Evolutionary conservation across 805 yeast species (phyloP).

Genomic region (Wickerhamiella vanderwaltii): DNA sequence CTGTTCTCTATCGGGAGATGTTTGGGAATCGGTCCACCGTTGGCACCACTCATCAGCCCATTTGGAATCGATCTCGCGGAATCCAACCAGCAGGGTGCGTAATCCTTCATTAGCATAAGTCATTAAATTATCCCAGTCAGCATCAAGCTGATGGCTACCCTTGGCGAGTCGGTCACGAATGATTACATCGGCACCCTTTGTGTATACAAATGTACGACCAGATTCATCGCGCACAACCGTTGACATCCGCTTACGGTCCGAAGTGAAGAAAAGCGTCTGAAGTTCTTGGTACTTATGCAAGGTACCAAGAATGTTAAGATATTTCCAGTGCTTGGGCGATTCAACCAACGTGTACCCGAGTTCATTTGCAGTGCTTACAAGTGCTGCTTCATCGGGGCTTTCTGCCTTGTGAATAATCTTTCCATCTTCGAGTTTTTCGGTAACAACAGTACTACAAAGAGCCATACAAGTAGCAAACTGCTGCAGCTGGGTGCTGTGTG

Average conservation of each 20-base stretch:
- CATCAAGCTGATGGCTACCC: slow-evolving; percentile 20
- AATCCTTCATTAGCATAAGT: slow-evolving; percentile 66
- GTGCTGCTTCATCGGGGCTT: slow-evolving; percentile 74
- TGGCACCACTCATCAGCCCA: slow-evolving; percentile 44
- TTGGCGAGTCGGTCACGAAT: slow-evolving; percentile 54
- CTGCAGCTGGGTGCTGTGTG: slow-evolving; percentile 39
- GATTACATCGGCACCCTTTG: slow-evolving; percentile 83
- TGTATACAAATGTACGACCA: slow-evolving; percentile 34
- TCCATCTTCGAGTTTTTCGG: slow-evolving; percentile 36
- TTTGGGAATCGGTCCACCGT: slow-evolving; percentile 37
- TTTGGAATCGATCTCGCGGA: slow-evolving; percentile 36
- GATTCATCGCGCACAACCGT: slow-evolving; percentile 42
- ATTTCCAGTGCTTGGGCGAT: slow-evolving; percentile 38
- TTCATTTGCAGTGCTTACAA: slow-evolving; percentile 66
- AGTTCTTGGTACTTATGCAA: slow-evolving; percentile 37
- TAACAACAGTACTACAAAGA: slow-evolving; percentile 63
- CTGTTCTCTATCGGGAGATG: slow-evolving; percentile 49
- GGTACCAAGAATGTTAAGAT: slow-evolving; percentile 36
- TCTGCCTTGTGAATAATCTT: slow-evolving; percentile 54
- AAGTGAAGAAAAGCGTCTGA: slow-evolving; percentile 50
- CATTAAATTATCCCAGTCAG: slow-evolving; percentile 53
- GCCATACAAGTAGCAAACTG: slow-evolving; percentile 55
- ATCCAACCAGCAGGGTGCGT: slow-evolving; percentile 62
- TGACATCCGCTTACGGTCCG: slow-evolving; percentile 72
- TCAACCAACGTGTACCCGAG: slow-evolving; percentile 53